Evolutionary conservation across 108 stramenopile genomes (phyloP), one percentile per base, ranked within the genome.

Genomic region (Seminavis robusta): DNA sequence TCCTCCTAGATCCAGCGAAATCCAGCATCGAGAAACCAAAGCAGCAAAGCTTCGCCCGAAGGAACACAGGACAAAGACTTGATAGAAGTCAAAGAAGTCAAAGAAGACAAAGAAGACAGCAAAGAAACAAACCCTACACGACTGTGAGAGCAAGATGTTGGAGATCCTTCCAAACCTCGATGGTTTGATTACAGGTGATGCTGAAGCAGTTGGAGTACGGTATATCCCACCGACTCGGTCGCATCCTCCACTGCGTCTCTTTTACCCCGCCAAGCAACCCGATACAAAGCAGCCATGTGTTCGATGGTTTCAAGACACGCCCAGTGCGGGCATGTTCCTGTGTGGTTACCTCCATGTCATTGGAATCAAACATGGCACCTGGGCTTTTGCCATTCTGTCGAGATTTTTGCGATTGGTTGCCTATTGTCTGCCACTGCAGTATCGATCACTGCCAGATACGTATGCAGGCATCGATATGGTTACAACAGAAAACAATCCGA

Each of bases 271-370:
- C 60, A 40, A 21, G 9, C 17, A 36, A 26, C 13, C 3, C 47
- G 6, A 9, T 16, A 30, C 16, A 34, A 33, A 37, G 4, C 34
- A 37, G 6, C 13, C 5, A 34, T 9, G 17, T 4, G 36, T 63
- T 2, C 17, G 54, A 3, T 65, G 63, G 63, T 65, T 65, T 65
- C 33, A 65, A 9, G 63, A 65, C 4, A 30, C 28, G 4, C n/a
- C n/a, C n/a, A 45, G 54, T 3, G 53, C 56, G 4, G 21, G 15
- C 33, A 13, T n/a, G 19, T 65, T 38, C 41, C 27, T 47, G 23
- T 21, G 15, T 15, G 63, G 63, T 23, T 65, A 65, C 31, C 27
- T 38, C 1, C 54, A 65, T 28, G 30, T 50, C 4, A 28, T 29
- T 2, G 25, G 37, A 9, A 33, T 37, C 4, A n/a, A 30, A 32